These are phyloP conservation scores for Orbilia javanica DNA, from an alignment of 2,329 filamentous ascomycete genomes.

Conservation along the genomic window DNA sequence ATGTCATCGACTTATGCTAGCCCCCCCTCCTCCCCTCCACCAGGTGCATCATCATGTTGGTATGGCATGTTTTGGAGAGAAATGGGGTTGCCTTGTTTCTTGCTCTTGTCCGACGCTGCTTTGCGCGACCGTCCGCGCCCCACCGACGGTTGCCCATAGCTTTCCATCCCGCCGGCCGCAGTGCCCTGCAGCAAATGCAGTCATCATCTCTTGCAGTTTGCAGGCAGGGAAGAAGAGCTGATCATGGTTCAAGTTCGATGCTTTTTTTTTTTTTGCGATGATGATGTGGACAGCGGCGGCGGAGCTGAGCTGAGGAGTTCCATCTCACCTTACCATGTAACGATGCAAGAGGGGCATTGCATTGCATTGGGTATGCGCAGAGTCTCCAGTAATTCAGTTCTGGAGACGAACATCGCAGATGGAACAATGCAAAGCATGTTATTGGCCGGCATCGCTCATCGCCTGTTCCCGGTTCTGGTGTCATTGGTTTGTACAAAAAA, in stretches of 20 bases:
- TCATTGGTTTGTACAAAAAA: background rate
- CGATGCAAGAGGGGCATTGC: conserved; percentile 2
- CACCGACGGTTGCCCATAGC: conserved; percentile 9
- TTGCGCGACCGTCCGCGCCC: conserved; percentile 15
- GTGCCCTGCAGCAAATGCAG: conserved; percentile 26
- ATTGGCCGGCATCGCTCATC: conserved; percentile 24
- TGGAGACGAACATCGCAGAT: conserved; percentile 28
- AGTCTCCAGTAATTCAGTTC: conserved; percentile 3
- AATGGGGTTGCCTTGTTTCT: conserved; percentile 1
- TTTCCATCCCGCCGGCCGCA: conserved; percentile 30
- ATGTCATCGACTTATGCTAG: conserved; percentile 13
- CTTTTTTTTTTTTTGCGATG: background rate
- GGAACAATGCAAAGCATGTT: conserved; percentile 1
- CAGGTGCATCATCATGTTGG: conserved; percentile 23
- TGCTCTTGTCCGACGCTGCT: background rate
- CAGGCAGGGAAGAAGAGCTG: conserved; percentile 8
- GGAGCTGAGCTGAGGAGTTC: conserved; percentile 27
- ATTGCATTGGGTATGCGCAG: background rate
- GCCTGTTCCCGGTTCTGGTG: background rate
- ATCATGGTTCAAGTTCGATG: background rate
- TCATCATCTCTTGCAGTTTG: conserved; percentile 33
- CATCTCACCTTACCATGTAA: conserved; percentile 10
- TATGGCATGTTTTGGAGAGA: conserved; percentile 9
- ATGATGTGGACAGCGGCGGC: background rate
- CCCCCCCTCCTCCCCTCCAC: no score